These are phyloP conservation scores for Ephemerocybe angulata DNA, from an alignment of 768 basidiomycete genomes.

Conservation along the genomic window DNA sequence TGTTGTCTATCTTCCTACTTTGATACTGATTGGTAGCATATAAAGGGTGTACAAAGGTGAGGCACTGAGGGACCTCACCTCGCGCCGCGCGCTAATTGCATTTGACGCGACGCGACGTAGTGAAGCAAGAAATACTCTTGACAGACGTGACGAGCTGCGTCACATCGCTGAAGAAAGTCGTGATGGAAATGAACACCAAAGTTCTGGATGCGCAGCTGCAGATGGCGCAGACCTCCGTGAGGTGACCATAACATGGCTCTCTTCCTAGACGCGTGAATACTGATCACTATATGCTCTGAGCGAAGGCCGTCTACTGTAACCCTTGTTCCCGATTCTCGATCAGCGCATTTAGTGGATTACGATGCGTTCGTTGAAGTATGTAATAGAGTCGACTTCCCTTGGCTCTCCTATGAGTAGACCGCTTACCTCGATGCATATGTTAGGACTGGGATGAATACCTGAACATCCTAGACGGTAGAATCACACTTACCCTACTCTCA, in stretches of 20 bases:
- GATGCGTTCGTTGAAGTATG: conserved; percentile 60
- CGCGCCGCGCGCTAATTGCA: not conserved
- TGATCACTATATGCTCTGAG: not conserved
- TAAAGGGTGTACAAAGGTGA: conserved; percentile 44
- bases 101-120: conserved; percentile 31
- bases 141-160: conserved; percentile 79
- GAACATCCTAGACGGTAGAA: conserved; percentile 41
- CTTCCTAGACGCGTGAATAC: too few relatives aligned
- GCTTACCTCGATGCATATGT: too few relatives aligned
- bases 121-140: conserved; percentile 81
- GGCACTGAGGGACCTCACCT: not conserved
- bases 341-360: conserved; percentile 53
- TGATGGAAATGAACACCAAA: conserved; percentile 57
- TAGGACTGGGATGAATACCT: conserved; percentile 66
- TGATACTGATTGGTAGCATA: not conserved
- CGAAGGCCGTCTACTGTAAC: conserved; percentile 49
- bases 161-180: conserved; percentile 71
- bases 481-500: not conserved
- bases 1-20: not conserved
- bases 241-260: too few relatives aligned
- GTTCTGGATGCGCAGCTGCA: conserved; percentile 55
- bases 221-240: conserved; percentile 63
- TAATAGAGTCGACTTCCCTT: conserved; percentile 11
- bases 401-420: conserved; percentile 12
- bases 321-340: conserved; percentile 47